Conservation (phyloP, 352 stramenopile genomes). For the Stephanocyclus meneghinianus region DNA sequence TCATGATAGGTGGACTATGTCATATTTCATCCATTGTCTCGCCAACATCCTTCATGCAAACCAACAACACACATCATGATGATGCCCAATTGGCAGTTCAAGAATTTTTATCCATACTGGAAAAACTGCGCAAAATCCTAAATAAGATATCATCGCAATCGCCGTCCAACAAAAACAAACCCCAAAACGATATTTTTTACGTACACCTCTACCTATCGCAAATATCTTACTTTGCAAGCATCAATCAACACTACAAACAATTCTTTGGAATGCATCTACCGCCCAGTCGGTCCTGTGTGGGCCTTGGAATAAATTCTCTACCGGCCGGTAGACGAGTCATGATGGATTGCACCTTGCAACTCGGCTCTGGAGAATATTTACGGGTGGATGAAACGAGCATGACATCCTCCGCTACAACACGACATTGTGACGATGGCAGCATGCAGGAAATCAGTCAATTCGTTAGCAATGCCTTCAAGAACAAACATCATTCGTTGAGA, state of each 20-base stretch:
- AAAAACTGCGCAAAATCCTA: conserved; percentile 50
- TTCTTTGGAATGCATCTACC: conserved; percentile 87
- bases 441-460: background rate
- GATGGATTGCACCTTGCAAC: conserved; percentile 89
- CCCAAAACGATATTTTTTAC: conserved; percentile 88
- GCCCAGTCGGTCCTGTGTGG: conserved; percentile 80
- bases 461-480: conserved; percentile 33
- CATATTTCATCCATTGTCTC: conserved; percentile 61
- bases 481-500: conserved; percentile 56
- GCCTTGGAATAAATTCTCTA: conserved; percentile 59
- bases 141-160: conserved; percentile 17
- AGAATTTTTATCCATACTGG: conserved; percentile 59
- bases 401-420: background rate
- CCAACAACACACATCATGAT: conserved; percentile 35
- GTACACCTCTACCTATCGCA: conserved; percentile 95
- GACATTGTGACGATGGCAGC: background rate
- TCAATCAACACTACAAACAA: conserved; percentile 91
- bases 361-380: conserved; percentile 75
- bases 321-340: conserved; percentile 81
- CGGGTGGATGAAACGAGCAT: conserved; percentile 15
- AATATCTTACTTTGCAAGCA: conserved; percentile 90
- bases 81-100: conserved; percentile 60
- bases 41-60: conserved; percentile 30
- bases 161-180: conserved; percentile 50
- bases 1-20: conserved; percentile 64